Percentiles rank a stretch among this genome's conserved stretches.
phyloP scores from a whole-genome alignment of 352 stramenopile species.

The Phytophthora pistaciae region DNA sequence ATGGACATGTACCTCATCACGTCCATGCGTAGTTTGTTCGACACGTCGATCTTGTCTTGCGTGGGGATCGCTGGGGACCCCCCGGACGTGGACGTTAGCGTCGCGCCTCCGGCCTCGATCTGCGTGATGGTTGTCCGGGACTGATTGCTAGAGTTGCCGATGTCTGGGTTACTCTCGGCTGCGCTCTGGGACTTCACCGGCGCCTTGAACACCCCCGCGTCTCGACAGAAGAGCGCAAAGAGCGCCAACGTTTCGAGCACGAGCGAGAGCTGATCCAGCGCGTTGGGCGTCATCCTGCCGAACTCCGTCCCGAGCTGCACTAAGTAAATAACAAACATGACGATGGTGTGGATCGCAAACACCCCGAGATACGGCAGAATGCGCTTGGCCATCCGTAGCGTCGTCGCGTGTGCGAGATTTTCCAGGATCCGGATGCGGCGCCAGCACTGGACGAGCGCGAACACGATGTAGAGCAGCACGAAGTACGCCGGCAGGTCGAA shows the following conservation, averaged over 20 bases:
- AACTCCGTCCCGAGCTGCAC: conserved; percentile 41
- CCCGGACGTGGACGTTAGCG: conserved; percentile 35
- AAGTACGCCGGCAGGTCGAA: conserved; percentile 75
- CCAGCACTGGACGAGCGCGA: conserved; percentile 70
- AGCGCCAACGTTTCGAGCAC: conserved; percentile 74
- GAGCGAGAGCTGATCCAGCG: conserved; percentile 76
- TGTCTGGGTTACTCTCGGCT: background rate
- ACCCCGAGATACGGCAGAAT: conserved; percentile 83
- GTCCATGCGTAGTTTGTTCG: conserved; percentile 83
- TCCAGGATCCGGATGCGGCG: conserved; percentile 78
- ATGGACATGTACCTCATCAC: conserved; percentile 91
- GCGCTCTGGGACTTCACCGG: background rate
- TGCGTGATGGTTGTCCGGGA: conserved; percentile 35
- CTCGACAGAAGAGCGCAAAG: conserved; percentile 81
- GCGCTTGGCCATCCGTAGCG: conserved; percentile 83
- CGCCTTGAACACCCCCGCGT: conserved; percentile 69
- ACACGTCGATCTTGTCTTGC: conserved; percentile 68
- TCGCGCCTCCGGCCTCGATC: conserved; percentile 34
- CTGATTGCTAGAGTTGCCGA: conserved; percentile 24
- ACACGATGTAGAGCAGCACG: conserved; percentile 74
- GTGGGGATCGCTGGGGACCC: background rate
- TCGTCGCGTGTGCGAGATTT: conserved; percentile 79
- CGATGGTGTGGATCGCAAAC: conserved; percentile 59
- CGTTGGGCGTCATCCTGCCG: conserved; percentile 58
- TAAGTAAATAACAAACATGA: conserved; percentile 67